A percentile compares a stretch with the other conserved stretches of the same genome.
Conservation (phyloP, 306 rosid genomes). For the Albizia julibrissin region DNA sequence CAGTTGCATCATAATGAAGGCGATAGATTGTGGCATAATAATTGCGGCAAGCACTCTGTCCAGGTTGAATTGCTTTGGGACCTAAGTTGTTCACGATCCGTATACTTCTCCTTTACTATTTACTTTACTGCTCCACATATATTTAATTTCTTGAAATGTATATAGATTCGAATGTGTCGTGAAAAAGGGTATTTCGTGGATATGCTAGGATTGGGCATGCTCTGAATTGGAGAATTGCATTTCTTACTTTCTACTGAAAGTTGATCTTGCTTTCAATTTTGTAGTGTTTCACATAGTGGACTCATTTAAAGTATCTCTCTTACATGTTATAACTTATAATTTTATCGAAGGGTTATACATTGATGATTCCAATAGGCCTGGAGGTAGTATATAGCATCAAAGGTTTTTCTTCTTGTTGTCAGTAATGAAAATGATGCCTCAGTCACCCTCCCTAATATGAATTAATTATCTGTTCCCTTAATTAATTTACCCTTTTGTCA, state of each 20-base stretch:
- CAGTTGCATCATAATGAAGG: conserved; percentile 28
- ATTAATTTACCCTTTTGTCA: neutral
- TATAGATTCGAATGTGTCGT: neutral
- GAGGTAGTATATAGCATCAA: neutral
- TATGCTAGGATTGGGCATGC: neutral
- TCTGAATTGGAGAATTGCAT: neutral
- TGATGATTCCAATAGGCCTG: neutral
- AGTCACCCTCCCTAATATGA: neutral
- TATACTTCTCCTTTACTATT: neutral
- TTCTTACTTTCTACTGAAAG: neutral
- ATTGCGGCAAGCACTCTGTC: conserved; percentile 30
- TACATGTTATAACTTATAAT: neutral
- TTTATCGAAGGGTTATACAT: neutral
- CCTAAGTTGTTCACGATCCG: neutral
- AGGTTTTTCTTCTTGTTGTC: neutral
- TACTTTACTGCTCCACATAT: neutral
- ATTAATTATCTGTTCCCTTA: neutral
- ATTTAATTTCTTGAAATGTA: neutral
- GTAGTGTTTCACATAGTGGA: neutral
- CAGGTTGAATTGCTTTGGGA: conserved; percentile 34
- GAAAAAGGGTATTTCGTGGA: neutral
- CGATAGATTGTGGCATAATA: conserved; percentile 38
- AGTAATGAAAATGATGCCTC: neutral
- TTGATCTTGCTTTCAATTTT: neutral
- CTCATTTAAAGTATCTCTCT: neutral